Evolutionary conservation across 768 basidiomycete genomes (phyloP).

Genomic region (Amanita subjunquillea): DNA sequence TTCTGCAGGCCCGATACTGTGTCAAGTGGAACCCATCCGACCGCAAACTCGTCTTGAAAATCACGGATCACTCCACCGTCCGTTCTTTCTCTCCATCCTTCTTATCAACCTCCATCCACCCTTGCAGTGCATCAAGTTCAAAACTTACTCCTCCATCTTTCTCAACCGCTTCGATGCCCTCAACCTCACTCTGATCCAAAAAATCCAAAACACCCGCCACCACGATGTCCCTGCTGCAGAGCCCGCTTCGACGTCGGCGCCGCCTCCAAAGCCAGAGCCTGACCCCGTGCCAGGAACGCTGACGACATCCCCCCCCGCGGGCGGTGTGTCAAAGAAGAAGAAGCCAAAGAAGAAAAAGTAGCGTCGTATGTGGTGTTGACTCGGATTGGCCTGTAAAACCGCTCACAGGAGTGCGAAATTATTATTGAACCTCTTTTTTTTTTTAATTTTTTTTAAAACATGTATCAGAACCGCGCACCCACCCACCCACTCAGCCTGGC

Average conservation of each 20-base stretch:
- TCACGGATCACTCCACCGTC: constrained; percentile 80
- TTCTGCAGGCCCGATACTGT: constrained; percentile 69
- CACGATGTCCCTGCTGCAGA: constrained; percentile 19
- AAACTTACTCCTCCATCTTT: constrained; percentile 88
- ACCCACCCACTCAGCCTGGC: too few species aligned
- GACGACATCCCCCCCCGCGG: constrained; percentile 27
- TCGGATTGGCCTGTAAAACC: too few species aligned
- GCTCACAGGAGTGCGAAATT: too few species aligned
- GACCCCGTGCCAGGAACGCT: constrained; percentile 18
- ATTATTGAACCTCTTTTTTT: too few species aligned
- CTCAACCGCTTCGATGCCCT: constrained; percentile 94
- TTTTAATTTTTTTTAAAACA: too few species aligned
- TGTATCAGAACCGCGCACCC: too few species aligned
- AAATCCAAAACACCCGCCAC: constrained; percentile 64
- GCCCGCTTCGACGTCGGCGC: constrained; percentile 14
- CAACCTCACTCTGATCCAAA: constrained; percentile 77
- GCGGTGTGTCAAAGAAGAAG: constrained; percentile 70
- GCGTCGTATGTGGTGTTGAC: neutral
- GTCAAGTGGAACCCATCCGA: constrained; percentile 86
- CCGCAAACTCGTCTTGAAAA: constrained; percentile 85
- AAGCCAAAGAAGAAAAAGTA: constrained; percentile 76
- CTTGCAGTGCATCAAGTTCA: constrained; percentile 87
- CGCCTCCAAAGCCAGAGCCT: constrained; percentile 9
- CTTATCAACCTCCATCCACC: neutral
- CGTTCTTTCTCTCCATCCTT: constrained; percentile 8